Evolutionary conservation across 352 stramenopile species (phyloP), one percentile per base, ranked within the genome.

Genomic region (Phytopythium vexans): DNA sequence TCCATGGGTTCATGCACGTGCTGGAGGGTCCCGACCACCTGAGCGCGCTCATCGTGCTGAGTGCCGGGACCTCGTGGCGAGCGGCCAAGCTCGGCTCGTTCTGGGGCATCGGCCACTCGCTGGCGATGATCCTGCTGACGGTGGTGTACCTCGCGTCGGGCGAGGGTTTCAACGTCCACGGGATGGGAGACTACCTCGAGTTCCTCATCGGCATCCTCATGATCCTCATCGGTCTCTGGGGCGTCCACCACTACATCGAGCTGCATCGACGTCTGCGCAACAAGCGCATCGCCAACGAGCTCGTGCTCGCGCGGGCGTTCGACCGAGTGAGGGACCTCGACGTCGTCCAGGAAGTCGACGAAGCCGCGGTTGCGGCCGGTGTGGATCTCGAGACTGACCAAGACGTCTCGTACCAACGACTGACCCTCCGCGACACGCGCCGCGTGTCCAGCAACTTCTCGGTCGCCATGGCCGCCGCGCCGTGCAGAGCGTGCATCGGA

Each of bases 81-180:
- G 83, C 83, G 16, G 94, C 89, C 47, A 69, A 77, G 33, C 64
- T 95, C 9, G 87, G 87, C 7, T 71, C 95, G 55, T 75, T 80
- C 65, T 97, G 87, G 89, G 89, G 89, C 15, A 71, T 89, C 43
- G 87, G 87, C 42, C 86, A 96, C 62, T 89, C 74, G 4, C 81
- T 74, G 6, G 88, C 86, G 3, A 68, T 97, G 10, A 56, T 97
- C 16, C 27, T 86, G 31, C 71, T 86, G 31, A 91, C 58, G 53
- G 73, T 60, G 41, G 68, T 47, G 51, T 91, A 71, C 65, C 81
- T 70, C 68, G 86, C 64, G 33, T 63, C 65, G 15, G 82, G 67
- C 50, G 67, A 59, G 49, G 64, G 68, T n/a, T 48, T 70, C 57
- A 63, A 71, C 51, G 62, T 86, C 35, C 56, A 75, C 31, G 60